A percentile compares a stretch with the other conserved stretches of the same genome.
Evolutionary conservation across 106 monocot species (phyloP).

Genomic region (Iris macrosiphon): DNA sequence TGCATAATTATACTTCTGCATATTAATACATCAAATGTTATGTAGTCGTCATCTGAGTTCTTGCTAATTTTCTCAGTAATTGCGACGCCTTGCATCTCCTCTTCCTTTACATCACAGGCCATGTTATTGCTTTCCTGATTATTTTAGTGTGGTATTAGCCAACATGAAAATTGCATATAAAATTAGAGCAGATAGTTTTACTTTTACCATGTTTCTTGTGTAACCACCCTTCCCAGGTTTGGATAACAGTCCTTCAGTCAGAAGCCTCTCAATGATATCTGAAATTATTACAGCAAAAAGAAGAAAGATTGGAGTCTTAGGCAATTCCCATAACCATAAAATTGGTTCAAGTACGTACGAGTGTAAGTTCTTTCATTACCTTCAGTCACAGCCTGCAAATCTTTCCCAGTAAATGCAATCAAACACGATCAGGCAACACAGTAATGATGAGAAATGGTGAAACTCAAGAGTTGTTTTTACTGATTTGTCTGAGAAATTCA

Average conservation of each 20-base stretch:
- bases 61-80: no score
- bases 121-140: slow-evolving; percentile 5
- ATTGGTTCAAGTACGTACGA: no score
- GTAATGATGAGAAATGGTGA: background rate
- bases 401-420: slow-evolving; percentile 5
- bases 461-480: slow-evolving; percentile 10
- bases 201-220: no score
- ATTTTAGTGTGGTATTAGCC: no score
- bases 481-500: no score
- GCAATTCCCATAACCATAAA: slow-evolving; percentile 2
- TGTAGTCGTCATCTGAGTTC: no score
- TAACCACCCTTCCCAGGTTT: slow-evolving; percentile 65
- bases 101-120: slow-evolving; percentile 37
- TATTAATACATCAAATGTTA: no score
- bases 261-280: no score
- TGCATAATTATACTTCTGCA: background rate
- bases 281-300: no score
- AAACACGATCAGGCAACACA: background rate
- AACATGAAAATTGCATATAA: no score
- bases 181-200: background rate
- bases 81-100: no score
- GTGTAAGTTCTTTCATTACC: no score
- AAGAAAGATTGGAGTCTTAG: background rate
- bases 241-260: slow-evolving; percentile 49
- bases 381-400: slow-evolving; percentile 77